phyloP scores from a whole-genome alignment of 2,329 filamentous ascomycete genomes.

The Cladosporium sp. region DNA sequence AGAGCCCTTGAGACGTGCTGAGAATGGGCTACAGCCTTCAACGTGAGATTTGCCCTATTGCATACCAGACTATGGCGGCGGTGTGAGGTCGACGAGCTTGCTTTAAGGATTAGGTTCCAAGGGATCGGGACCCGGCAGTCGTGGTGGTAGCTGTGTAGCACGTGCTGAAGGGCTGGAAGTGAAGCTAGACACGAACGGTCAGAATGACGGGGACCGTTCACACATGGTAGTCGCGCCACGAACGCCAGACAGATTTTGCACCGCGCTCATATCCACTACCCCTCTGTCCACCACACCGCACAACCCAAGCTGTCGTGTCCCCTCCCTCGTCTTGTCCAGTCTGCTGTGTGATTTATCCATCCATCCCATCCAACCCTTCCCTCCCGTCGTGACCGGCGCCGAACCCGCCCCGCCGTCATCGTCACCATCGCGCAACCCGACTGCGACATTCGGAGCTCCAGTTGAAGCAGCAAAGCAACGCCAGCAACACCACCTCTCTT shows the following conservation, averaged over 20 bases:
- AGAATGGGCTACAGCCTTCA: background rate
- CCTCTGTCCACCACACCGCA: slow-evolving; percentile 3
- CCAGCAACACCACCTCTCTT: background rate
- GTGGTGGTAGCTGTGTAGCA: background rate
- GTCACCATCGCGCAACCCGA: background rate
- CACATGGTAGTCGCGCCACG: background rate
- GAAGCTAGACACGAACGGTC: background rate
- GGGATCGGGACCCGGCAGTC: background rate
- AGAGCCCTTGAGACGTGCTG: background rate
- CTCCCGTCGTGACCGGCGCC: slow-evolving; percentile 1
- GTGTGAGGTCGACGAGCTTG: background rate
- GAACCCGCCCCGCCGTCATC: slow-evolving; percentile 5
- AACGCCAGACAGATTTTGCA: slow-evolving; percentile 14
- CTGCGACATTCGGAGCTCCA: background rate
- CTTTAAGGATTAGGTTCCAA: background rate
- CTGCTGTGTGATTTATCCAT: background rate
- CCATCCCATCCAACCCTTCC: background rate
- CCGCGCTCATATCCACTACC: slow-evolving; percentile 2
- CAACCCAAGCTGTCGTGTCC: background rate
- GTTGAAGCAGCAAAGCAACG: background rate
- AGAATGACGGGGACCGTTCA: slow-evolving; percentile 1
- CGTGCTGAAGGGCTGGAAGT: background rate
- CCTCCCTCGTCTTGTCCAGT: background rate
- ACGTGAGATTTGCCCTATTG: background rate
- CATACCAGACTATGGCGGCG: background rate